These are phyloP conservation scores for Naumovozyma baii DNA, from an alignment of 805 yeast species.

Conservation along the genomic window DNA sequence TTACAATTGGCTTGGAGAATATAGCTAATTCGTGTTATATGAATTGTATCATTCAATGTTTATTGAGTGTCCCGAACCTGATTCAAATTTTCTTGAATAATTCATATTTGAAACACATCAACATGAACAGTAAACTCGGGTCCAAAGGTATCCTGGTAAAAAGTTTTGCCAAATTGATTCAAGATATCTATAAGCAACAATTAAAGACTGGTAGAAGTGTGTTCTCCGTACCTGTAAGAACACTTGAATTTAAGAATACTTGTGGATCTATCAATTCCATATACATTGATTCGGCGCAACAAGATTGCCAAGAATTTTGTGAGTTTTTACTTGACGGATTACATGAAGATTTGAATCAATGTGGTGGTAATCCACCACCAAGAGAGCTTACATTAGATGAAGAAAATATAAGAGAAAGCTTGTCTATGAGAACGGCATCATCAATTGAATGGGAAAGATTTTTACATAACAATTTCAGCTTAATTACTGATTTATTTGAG, in stretches of 20 bases:
- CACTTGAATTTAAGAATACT: constrained; percentile 54
- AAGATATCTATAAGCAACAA: constrained; percentile 37
- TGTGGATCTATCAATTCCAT: constrained; percentile 62
- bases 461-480: constrained; percentile 65
- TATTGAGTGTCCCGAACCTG: constrained; percentile 62
- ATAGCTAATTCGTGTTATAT: constrained; percentile 89
- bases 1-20: constrained; percentile 65
- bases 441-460: constrained; percentile 90
- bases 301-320: constrained; percentile 87
- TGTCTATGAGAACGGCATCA: constrained; percentile 72
- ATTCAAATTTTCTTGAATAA: constrained; percentile 53
- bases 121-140: constrained; percentile 62
- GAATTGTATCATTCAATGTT: constrained; percentile 84
- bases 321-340: constrained; percentile 81
- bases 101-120: constrained; percentile 52
- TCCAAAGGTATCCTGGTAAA: constrained; percentile 69
- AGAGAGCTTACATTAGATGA: constrained; percentile 60
- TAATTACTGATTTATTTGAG: constrained; percentile 72
- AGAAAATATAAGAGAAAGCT: constrained; percentile 57
- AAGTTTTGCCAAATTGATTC: constrained; percentile 51
- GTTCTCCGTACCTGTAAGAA: constrained; percentile 36
- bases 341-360: constrained; percentile 78
- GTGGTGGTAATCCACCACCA: constrained; percentile 41
- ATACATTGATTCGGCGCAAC: constrained; percentile 78
- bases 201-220: constrained; percentile 23